Conservation (phyloP, 179 eudicot species). For the Pouteria campechiana region DNA sequence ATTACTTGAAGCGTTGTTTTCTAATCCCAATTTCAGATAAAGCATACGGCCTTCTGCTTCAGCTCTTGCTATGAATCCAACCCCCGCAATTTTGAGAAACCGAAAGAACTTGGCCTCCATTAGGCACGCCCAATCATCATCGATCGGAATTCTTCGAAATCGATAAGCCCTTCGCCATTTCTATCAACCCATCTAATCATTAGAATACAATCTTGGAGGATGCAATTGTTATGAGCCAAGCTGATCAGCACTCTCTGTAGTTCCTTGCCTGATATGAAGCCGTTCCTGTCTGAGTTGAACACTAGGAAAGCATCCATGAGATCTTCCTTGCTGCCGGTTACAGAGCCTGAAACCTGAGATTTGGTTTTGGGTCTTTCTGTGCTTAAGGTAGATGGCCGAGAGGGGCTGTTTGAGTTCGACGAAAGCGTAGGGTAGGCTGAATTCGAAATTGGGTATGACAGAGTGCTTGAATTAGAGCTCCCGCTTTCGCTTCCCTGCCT, state of each 20-base stretch:
- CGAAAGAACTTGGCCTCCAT: slow-evolving; percentile 1
- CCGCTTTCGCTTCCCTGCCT: no score
- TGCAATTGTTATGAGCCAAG: slow-evolving; percentile 32
- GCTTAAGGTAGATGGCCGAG: no score
- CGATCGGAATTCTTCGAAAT: slow-evolving; percentile 41
- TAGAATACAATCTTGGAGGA: slow-evolving; percentile 31
- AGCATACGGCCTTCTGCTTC: background rate
- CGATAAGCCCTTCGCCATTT: slow-evolving; percentile 59
- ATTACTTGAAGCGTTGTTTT: slow-evolving; percentile 47
- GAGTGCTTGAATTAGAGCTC: no score
- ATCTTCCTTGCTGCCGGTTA: slow-evolving; percentile 19
- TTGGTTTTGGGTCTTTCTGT: no score
- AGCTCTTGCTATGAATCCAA: background rate
- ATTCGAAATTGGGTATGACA: no score
- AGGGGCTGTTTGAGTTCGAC: no score
- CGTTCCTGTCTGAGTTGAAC: slow-evolving; percentile 52
- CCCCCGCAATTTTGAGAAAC: background rate
- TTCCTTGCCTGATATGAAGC: slow-evolving; percentile 43
- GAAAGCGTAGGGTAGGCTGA: no score
- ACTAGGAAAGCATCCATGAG: slow-evolving; percentile 45
- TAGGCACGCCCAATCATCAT: slow-evolving; percentile 33
- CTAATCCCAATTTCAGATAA: no score
- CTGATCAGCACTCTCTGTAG: slow-evolving; percentile 38
- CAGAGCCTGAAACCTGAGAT: no score
- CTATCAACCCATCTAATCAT: slow-evolving; percentile 57